phyloP scores from a whole-genome alignment of 2,329 filamentous ascomycete genomes.

The Aspergillus niger region DNA sequence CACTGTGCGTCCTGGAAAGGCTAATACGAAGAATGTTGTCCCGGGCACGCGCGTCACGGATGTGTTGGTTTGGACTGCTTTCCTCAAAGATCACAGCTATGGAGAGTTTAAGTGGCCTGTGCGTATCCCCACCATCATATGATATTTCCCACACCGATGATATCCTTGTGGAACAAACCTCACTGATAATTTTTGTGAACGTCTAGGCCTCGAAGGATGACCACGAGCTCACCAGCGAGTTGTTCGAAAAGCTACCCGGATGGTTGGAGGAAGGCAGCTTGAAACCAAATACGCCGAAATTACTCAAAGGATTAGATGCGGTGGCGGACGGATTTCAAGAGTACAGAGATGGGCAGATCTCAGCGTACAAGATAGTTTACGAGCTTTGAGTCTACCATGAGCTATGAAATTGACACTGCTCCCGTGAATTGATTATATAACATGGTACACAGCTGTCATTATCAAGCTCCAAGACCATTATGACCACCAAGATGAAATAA shows the following conservation, averaged over 20 bases:
- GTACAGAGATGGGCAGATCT: conserved; percentile 43
- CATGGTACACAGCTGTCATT: too few relatives aligned
- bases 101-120: conserved; percentile 42
- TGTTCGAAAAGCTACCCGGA: conserved; percentile 40
- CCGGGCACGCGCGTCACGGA: conserved; percentile 40
- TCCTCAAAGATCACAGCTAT: conserved; percentile 45
- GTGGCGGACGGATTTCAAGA: conserved; percentile 42
- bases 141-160: not conserved
- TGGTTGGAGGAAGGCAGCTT: conserved; percentile 39
- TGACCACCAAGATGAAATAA: too few relatives aligned
- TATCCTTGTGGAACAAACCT: too few relatives aligned
- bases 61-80: conserved; percentile 49
- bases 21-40: conserved; percentile 40
- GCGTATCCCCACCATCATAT: conserved; percentile 16
- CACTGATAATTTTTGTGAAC: not conserved
- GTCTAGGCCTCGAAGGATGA: conserved; percentile 38
- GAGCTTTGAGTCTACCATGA: not conserved
- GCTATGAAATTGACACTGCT: not conserved
- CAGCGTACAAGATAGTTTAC: conserved; percentile 46
- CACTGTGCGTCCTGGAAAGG: conserved; percentile 47
- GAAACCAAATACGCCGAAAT: conserved; percentile 37
- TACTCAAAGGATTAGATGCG: conserved; percentile 36
- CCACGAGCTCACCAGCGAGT: conserved; percentile 38
- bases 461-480: too few relatives aligned
- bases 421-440: too few relatives aligned